Base-by-base conservation (phyloP, 192 early-diverging fungal genomes). In the Geosiphon pyriformis region DNA sequence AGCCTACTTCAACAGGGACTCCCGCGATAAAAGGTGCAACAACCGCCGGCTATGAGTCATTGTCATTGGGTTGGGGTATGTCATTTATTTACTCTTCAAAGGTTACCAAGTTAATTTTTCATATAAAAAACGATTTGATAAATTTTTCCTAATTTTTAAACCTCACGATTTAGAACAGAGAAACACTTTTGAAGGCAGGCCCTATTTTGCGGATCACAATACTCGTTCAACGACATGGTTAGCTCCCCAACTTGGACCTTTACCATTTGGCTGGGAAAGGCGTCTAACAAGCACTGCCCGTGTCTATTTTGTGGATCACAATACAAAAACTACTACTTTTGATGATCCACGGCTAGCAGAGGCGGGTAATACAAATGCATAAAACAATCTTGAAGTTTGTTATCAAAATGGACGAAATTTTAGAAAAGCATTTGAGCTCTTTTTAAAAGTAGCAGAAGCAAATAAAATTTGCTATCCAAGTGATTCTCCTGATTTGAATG, bases 261-360 rank as follows among this genome's bases (percentile, higher is more conserved):
- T 99, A 67, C 96, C 96, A 17, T 91, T 89, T 33, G 95, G 95
- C 22, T 99, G 96, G 96, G 96, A 99, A 71, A 98, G 98, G 95
- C 86, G 95, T 20, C 81, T 94, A 53, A 99, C 94, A 8, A 89
- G 88, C 66, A 95, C 92, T 22, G 96, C 93, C 11, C 77, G 92
- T 20, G 91, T 93, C 22, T 99, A 98, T 78, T 99, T 96, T 85
- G 94, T 99, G 15, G 95, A 99, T 74, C 96, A 99, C 79, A 94
- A 93, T 71, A 90, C 92, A 51, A 98, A 96, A 73, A 96, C 92
- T 12, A 98, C 96, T 4, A 98, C 96, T 2, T 99, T 95, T 95
- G 93, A 98, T 75, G 96, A 92, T 73, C 90, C 90, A n/a, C 82
- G 90, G 17, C 76, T 92, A 50, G 88, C 90, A n/a, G n/a, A n/a